phyloP scores from a whole-genome alignment of 164 flowering plant species.

The Brasenia schreberi region DNA sequence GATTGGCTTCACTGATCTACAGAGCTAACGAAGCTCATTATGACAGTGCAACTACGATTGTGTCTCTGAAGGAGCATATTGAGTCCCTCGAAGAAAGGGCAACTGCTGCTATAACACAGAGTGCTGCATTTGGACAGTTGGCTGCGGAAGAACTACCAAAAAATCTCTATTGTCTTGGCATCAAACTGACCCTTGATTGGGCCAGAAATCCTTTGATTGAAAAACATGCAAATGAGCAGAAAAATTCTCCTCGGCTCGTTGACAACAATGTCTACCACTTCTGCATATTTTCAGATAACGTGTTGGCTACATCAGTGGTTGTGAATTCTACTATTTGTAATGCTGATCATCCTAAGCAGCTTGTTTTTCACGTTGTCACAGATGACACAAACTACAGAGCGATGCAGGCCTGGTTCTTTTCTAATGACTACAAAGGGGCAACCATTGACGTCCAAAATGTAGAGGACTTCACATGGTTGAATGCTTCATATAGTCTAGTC shows the following conservation, averaged over 20 bases:
- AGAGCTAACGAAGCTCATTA: conserved; percentile 89
- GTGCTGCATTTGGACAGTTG: conserved; percentile 68
- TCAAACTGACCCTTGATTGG: conserved; percentile 56
- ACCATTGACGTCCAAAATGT: conserved; percentile 56
- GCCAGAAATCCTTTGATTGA: conserved; percentile 20
- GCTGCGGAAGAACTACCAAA: conserved; percentile 69
- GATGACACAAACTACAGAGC: conserved; percentile 50
- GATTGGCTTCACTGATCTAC: conserved; percentile 55
- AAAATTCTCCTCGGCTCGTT: conserved; percentile 53
- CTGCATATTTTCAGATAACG: conserved; percentile 77
- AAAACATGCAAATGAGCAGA: conserved; percentile 36
- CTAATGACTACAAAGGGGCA: conserved; percentile 58
- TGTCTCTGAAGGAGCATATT: conserved; percentile 84
- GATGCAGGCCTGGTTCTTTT: conserved; percentile 75
- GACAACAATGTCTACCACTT: conserved; percentile 85
- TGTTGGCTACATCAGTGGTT: conserved; percentile 62
- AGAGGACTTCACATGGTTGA: conserved; percentile 66
- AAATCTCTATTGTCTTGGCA: conserved; percentile 52
- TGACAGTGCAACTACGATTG: conserved; percentile 86
- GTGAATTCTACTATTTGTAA: conserved; percentile 71
- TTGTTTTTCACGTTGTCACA: conserved; percentile 78
- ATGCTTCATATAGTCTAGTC: conserved; percentile 49
- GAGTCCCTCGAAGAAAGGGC: conserved; percentile 95
- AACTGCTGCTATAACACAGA: conserved; percentile 72
- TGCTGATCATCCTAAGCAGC: conserved; percentile 75